phyloP scores from a whole-genome alignment of 2,329 filamentous ascomycete genomes.

The Ophiocordyceps polyrhachis-furcata region DNA sequence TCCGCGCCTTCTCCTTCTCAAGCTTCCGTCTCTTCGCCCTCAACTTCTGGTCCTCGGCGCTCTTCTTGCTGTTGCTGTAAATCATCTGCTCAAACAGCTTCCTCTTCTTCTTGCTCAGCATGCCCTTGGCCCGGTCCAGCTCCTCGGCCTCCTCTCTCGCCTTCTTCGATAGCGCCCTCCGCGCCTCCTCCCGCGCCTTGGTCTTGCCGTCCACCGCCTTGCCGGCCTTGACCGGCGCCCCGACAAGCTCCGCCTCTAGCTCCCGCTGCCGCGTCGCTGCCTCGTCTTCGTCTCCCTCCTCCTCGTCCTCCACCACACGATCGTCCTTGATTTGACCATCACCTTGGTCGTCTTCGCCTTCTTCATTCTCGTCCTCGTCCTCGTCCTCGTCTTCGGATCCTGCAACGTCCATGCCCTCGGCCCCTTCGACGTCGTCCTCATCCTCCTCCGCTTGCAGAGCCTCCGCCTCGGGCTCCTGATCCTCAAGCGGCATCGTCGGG shows the following conservation, averaged over 20 bases:
- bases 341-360: constrained; percentile 24
- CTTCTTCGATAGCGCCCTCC: constrained; percentile 51
- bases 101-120: constrained; percentile 95
- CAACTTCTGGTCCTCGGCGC: constrained; percentile 72
- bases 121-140: constrained; percentile 83
- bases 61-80: constrained; percentile 86
- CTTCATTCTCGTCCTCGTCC: constrained; percentile 29
- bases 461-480: constrained; percentile 77
- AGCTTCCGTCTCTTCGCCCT: constrained; percentile 79
- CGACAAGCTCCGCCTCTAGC: constrained; percentile 78
- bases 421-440: constrained; percentile 54
- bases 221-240: constrained; percentile 34
- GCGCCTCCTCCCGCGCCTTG: constrained; percentile 50
- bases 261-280: constrained; percentile 66
- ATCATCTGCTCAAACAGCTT: constrained; percentile 97
- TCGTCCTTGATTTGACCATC: constrained; percentile 25
- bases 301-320: constrained; percentile 14
- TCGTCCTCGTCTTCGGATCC: constrained; percentile 30
- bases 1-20: constrained; percentile 43
- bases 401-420: constrained; percentile 45
- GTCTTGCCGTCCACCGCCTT: constrained; percentile 28
- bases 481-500: constrained; percentile 66
- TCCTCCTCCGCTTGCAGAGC: constrained; percentile 51
- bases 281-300: constrained; percentile 29
- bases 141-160: constrained; percentile 67